These are phyloP conservation scores for Taxawa tesnikishii DNA, from an alignment of 2,329 filamentous ascomycete species.

Conservation along the genomic window DNA sequence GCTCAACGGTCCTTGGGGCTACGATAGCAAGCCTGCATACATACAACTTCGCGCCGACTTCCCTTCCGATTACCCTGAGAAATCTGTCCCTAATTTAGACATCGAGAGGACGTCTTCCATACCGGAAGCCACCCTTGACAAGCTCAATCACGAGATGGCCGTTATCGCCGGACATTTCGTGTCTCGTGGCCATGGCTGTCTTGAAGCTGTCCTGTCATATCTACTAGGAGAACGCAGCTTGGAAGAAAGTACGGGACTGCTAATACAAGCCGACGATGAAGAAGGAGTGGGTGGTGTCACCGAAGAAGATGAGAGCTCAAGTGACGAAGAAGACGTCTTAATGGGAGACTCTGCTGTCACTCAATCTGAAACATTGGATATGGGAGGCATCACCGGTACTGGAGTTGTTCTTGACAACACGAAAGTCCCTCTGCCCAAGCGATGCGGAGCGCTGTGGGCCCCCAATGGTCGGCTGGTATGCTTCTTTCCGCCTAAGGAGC, in stretches of 20 bases:
- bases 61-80: slow-evolving; percentile 42
- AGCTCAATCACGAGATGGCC: slow-evolving; percentile 38
- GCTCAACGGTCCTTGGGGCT: slow-evolving; percentile 48
- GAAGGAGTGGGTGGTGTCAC: slow-evolving; percentile 16
- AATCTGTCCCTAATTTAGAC: slow-evolving; percentile 37
- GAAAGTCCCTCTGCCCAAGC: slow-evolving; percentile 51
- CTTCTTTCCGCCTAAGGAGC: slow-evolving; percentile 42
- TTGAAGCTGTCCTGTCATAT: slow-evolving; percentile 51
- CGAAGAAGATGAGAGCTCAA: slow-evolving; percentile 63
- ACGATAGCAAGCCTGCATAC: slow-evolving; percentile 38
- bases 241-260: slow-evolving; percentile 40
- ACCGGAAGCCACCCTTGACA: slow-evolving; percentile 37
- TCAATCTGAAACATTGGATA: slow-evolving; percentile 18
- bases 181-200: slow-evolving; percentile 39
- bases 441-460: slow-evolving; percentile 45
- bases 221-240: slow-evolving; percentile 46
- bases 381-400: slow-evolving; percentile 27
- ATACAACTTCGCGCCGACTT: slow-evolving; percentile 47
- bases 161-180: slow-evolving; percentile 44
- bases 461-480: slow-evolving; percentile 44
- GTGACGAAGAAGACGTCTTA: slow-evolving; percentile 28
- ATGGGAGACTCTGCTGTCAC: slow-evolving; percentile 25
- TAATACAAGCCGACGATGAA: slow-evolving; percentile 43
- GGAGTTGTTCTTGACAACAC: slow-evolving; percentile 47
- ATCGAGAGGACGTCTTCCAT: slow-evolving; percentile 44